These are phyloP conservation scores for Rhodotorula sp. DNA, from an alignment of 1,284 basidiomycete genomes.

Conservation along the genomic window DNA sequence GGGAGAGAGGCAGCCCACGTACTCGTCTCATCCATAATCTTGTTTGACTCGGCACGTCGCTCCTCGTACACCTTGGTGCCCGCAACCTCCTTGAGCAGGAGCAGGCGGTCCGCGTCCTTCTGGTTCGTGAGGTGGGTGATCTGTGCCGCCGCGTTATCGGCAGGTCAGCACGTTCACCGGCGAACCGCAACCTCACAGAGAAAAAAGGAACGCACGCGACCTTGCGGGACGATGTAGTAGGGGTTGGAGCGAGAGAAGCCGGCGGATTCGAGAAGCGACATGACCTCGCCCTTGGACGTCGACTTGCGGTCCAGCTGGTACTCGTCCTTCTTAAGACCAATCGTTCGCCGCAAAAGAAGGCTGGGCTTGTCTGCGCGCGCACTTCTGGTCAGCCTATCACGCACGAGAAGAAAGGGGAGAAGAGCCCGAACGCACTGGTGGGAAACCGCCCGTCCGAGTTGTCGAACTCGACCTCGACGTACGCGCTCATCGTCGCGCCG, in stretches of 20 bases:
- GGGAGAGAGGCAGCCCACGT: slow-evolving; percentile 9
- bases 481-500: slow-evolving; percentile 87
- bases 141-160: slow-evolving; percentile 56
- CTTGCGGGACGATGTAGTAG: slow-evolving; percentile 99
- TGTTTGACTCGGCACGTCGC: slow-evolving; percentile 83
- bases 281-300: slow-evolving; percentile 93
- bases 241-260: slow-evolving; percentile 97
- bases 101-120: slow-evolving; percentile 90
- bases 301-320: slow-evolving; percentile 96
- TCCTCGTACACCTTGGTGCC: slow-evolving; percentile 99
- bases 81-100: slow-evolving; percentile 94
- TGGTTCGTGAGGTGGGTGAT: slow-evolving; percentile 97
- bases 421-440: slow-evolving; percentile 62
- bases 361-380: slow-evolving; percentile 65
- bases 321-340: slow-evolving; percentile 98
- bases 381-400: background rate
- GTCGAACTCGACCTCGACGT: slow-evolving; percentile 63
- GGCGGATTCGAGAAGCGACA: slow-evolving; percentile 91
- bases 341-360: slow-evolving; percentile 83
- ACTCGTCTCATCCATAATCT: slow-evolving; percentile 94
- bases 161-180: too few species aligned
- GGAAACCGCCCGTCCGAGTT: slow-evolving; percentile 45
- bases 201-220: slow-evolving; percentile 67
- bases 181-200: too few species aligned
- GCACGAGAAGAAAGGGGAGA: background rate